These are phyloP conservation scores for Suillus hirtellus DNA, from an alignment of 768 basidiomycete genomes.

Conservation along the genomic window DNA sequence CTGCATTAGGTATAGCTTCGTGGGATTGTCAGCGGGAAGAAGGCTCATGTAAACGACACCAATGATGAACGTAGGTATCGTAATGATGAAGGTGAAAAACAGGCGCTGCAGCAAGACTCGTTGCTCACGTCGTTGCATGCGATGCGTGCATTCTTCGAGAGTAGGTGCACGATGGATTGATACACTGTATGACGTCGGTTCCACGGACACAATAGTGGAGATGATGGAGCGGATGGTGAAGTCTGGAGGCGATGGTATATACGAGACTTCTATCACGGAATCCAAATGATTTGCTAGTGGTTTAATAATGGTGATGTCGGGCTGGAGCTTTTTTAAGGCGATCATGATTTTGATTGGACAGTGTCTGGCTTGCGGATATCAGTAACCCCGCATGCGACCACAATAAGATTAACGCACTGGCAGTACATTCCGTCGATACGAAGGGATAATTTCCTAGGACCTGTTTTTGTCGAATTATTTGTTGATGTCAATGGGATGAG, in stretches of 20 bases:
- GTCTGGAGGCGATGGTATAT: constrained; percentile 48
- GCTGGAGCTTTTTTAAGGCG: constrained; percentile 37
- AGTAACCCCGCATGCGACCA: background rate
- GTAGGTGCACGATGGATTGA: constrained; percentile 52
- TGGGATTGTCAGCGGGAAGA: constrained; percentile 45
- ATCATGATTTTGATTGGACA: constrained; percentile 55
- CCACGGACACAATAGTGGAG: constrained; percentile 40
- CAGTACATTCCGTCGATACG: constrained; percentile 67
- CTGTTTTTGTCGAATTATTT: constrained; percentile 5
- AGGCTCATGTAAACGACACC: constrained; percentile 77
- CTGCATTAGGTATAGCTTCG: constrained; percentile 52
- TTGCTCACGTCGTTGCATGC: constrained; percentile 62
- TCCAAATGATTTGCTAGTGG: constrained; percentile 41
- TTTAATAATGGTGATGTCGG: constrained; percentile 40
- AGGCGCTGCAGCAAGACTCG: constrained; percentile 53
- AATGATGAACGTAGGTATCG: constrained; percentile 79
- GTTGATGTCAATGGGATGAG: constrained; percentile 12
- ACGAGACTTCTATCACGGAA: constrained; percentile 50
- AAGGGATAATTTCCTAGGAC: constrained; percentile 49
- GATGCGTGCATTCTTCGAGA: constrained; percentile 57
- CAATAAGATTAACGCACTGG: constrained; percentile 38
- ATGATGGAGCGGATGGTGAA: constrained; percentile 71
- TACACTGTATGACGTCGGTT: constrained; percentile 47
- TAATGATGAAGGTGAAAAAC: constrained; percentile 54
- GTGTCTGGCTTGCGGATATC: constrained; percentile 36